Percentiles rank a stretch among this genome's conserved stretches.
Evolutionary conservation across 2,329 filamentous ascomycete species (phyloP).

Genomic region (Alternaria ventricosa): DNA sequence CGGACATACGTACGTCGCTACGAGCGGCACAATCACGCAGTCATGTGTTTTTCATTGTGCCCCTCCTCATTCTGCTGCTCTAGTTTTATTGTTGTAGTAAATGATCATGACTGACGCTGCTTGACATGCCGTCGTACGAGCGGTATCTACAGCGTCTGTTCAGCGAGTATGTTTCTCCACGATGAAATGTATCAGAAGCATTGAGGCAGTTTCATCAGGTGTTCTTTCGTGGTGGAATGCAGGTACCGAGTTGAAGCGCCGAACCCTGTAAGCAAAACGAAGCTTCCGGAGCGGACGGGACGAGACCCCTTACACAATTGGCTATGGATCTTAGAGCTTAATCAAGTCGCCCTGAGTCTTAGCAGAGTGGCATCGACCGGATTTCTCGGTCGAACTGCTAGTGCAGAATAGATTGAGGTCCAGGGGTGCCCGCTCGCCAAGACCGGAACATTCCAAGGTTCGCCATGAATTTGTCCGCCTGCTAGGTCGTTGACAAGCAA

Average conservation of each 20-base stretch:
- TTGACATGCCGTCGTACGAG: neutral
- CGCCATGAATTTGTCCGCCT: slow-evolving; percentile 6
- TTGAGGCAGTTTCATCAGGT: slow-evolving; percentile 2
- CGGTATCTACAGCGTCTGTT: neutral
- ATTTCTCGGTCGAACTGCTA: slow-evolving; percentile 20
- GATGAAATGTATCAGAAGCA: neutral
- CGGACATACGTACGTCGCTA: slow-evolving; percentile 7
- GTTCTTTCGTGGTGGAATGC: slow-evolving; percentile 13
- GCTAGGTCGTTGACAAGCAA: neutral
- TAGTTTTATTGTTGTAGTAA: neutral
- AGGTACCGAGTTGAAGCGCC: slow-evolving; percentile 12
- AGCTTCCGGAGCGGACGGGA: slow-evolving; percentile 44
- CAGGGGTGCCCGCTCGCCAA: slow-evolving; percentile 12
- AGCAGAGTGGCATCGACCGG: slow-evolving; percentile 31
- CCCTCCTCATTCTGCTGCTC: neutral
- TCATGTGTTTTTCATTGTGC: neutral
- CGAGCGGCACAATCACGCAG: neutral
- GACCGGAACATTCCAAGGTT: neutral
- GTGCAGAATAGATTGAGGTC: slow-evolving; percentile 14
- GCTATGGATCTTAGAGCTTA: slow-evolving; percentile 29
- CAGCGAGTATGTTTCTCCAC: neutral
- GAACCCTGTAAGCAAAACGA: slow-evolving; percentile 13
- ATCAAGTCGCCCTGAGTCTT: slow-evolving; percentile 21
- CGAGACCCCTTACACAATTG: slow-evolving; percentile 33
- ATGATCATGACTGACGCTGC: neutral